These are phyloP conservation scores for Aspergillus flavus DNA, from an alignment of 2,329 filamentous ascomycete species.

Conservation along the genomic window DNA sequence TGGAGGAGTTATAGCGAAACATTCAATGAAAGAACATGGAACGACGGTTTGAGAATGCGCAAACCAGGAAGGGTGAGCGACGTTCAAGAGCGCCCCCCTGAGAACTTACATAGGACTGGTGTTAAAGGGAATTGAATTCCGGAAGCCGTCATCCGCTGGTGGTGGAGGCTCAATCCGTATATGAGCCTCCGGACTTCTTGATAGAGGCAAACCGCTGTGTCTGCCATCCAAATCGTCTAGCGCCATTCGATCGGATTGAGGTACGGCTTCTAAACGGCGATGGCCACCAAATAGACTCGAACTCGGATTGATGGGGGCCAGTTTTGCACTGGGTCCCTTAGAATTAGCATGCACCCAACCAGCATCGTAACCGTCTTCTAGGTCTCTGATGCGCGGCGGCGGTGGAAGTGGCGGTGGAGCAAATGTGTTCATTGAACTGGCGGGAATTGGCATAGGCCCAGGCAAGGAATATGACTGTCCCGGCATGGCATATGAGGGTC, in stretches of 20 bases:
- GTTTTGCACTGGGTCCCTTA: slow-evolving; percentile 49
- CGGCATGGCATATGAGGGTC: slow-evolving; percentile 43
- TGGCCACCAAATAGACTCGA: slow-evolving; percentile 55
- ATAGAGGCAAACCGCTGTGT: slow-evolving; percentile 28
- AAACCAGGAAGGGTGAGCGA: not conserved
- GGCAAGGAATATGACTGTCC: slow-evolving; percentile 46
- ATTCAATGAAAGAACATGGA: not conserved
- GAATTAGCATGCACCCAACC: slow-evolving; percentile 67
- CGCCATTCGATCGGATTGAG: slow-evolving; percentile 39
- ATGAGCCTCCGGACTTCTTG: slow-evolving; percentile 37
- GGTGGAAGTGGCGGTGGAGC: slow-evolving; percentile 68
- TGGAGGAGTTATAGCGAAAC: not conserved
- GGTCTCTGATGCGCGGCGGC: slow-evolving; percentile 62
- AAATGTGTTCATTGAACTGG: slow-evolving; percentile 49
- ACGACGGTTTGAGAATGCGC: not conserved
- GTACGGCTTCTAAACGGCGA: slow-evolving; percentile 36
- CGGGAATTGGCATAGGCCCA: slow-evolving; percentile 66
- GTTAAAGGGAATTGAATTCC: slow-evolving; percentile 33
- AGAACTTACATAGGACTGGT: slow-evolving; percentile 38
- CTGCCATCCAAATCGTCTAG: slow-evolving; percentile 41
- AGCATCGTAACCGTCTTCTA: slow-evolving; percentile 60
- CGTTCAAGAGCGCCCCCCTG: not conserved
- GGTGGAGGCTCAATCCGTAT: slow-evolving; percentile 40
- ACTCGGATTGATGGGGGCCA: slow-evolving; percentile 51
- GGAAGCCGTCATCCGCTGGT: slow-evolving; percentile 35